phyloP scores from a whole-genome alignment of 306 rosid genomes.

The Styphnolobium japonicum region DNA sequence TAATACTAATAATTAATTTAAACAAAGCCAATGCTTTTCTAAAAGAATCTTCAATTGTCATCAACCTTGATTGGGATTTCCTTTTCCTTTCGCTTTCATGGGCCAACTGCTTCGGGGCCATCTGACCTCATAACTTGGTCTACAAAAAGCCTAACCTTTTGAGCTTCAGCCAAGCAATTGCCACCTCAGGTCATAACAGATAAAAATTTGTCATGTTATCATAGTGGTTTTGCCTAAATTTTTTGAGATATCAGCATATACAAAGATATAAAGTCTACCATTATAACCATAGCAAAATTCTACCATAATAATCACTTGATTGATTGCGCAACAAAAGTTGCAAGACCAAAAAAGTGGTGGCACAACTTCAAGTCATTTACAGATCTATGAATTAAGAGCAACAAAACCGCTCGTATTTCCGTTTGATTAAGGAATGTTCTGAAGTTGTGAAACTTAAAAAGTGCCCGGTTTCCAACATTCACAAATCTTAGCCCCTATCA shows the following conservation, averaged over 20 bases:
- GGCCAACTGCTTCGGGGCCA: not conserved
- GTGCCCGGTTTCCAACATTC: not conserved
- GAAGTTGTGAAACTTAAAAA: not conserved
- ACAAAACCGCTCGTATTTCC: not conserved
- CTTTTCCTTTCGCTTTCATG: not conserved
- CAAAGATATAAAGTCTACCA: not conserved
- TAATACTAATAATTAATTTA: not conserved
- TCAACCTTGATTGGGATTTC: not conserved
- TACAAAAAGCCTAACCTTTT: not conserved
- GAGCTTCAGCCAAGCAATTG: not conserved
- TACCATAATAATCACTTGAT: too few relatives aligned
- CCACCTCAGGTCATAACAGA: not conserved
- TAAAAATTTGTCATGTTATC: not conserved
- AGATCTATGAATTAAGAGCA: not conserved
- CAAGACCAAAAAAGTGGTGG: not conserved
- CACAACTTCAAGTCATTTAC: not conserved
- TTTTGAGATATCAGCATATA: not conserved
- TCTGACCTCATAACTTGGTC: not conserved
- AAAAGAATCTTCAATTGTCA: slow-evolving; percentile 18
- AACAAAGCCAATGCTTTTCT: not conserved
- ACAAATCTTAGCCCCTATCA: not conserved
- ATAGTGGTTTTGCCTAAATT: not conserved
- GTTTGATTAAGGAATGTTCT: not conserved
- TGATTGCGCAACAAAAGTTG: not conserved
- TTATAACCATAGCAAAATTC: not conserved